Evolutionary conservation across 2,329 filamentous ascomycete species (phyloP), one percentile per base, ranked within the genome.

Genomic region (Fonsecaea nubica): DNA sequence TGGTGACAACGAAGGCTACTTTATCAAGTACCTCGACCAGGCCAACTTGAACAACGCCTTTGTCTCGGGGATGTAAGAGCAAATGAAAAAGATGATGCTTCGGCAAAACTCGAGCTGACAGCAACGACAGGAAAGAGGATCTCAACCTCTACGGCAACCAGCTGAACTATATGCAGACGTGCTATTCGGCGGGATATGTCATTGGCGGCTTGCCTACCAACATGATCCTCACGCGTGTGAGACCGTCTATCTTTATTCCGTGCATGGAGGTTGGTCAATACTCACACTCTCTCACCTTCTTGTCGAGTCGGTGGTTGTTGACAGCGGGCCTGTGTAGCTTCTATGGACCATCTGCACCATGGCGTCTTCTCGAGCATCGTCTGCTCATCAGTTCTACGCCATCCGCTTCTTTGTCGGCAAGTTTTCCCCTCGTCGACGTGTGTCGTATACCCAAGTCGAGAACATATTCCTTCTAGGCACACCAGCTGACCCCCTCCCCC

Each of bases 341-440:
- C 72, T 72, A 38, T 77, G 75, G 75, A 66, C 67, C 9, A 64
- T 69, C 8, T 74, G 70, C 95, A 36, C 95, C 94, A 80, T 99
- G 98, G 63, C 95, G 94, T 77, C 95, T 98, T 36, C 95, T 94
- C 76, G 98, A 89, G 77, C 99, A 95, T 25, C 98, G 85, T 15
- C 98, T 91, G 30, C 94, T 84, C 56, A 97, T 82, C 75, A 77
- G 45, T 66, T 79, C 0, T 79, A 77, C 36, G 76, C 75, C 0
- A 58, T 78, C n/a, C 75, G 77, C 1, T 76, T 78, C 56, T 66
- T 79, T 15, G 65, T 65, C 18, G 62, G 42, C 10, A 48, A 21
- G 42, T 40, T 1, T 10, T n/a, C n/a, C 25, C 36, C 36, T 38
- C 42, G 21, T 18, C 6, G 42, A 48, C n/a, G 12, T 12, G 12